These are phyloP conservation scores for Coniochaeta pulveracea DNA, from an alignment of 2,329 filamentous ascomycete genomes.

Conservation along the genomic window DNA sequence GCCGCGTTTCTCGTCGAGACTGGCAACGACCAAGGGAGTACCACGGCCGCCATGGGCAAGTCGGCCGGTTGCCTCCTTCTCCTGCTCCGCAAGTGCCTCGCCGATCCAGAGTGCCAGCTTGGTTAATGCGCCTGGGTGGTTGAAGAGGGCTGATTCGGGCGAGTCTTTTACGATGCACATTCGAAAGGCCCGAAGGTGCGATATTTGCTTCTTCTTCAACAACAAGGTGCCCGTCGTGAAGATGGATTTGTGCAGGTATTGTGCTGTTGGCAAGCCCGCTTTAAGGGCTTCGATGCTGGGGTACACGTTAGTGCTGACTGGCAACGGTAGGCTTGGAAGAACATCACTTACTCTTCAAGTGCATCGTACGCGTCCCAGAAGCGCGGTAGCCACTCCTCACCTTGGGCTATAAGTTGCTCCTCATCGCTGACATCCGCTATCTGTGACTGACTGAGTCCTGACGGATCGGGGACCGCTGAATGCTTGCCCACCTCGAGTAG, in stretches of 20 bases:
- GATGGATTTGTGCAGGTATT: constrained; percentile 84
- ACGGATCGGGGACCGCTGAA: constrained; percentile 22
- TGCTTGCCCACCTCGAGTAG: constrained; percentile 81
- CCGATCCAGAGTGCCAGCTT: constrained; percentile 92
- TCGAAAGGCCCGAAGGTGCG: constrained; percentile 82
- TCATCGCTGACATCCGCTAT: constrained; percentile 33
- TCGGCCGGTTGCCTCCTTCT: constrained; percentile 63
- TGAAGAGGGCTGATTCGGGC: constrained; percentile 83
- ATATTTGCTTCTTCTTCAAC: constrained; percentile 88
- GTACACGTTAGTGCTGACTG: constrained; percentile 26
- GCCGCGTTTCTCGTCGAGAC: constrained; percentile 74
- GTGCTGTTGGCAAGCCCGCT: constrained; percentile 67
- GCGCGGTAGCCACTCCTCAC: constrained; percentile 53
- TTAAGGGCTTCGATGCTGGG: constrained; percentile 65
- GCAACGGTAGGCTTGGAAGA: constrained; percentile 34
- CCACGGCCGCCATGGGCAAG: constrained; percentile 58
- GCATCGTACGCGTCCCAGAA: constrained; percentile 68
- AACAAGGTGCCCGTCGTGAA: constrained; percentile 84
- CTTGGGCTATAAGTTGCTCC: constrained; percentile 37
- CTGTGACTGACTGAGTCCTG: constrained; percentile 19
- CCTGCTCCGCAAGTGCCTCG: constrained; percentile 83
- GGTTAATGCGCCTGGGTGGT: constrained; percentile 81
- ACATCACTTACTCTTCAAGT: constrained; percentile 48
- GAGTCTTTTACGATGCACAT: constrained; percentile 95
- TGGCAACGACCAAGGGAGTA: constrained; percentile 81